Base-by-base conservation (phyloP, 2,329 filamentous ascomycete species). In the Sclerotinia glacialis region DNA sequence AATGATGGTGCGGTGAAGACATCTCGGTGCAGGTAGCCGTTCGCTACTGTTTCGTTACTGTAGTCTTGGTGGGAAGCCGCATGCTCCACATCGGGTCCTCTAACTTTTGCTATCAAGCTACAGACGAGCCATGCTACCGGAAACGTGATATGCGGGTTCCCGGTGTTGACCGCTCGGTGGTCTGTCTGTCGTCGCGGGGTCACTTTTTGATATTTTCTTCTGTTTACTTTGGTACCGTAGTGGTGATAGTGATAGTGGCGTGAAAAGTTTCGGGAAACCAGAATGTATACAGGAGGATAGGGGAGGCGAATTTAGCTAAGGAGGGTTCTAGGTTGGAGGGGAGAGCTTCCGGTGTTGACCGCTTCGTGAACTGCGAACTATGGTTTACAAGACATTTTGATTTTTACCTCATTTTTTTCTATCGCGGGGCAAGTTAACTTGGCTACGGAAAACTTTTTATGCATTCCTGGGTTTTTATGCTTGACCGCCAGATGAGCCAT, bases 21-120 rank as follows among this genome's bases (percentile, higher is more conserved):
- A 60, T 60, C 56, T 60, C 42, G 56, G 56, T 60, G 56, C 56
- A 60, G 56, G 26, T 47, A 60, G 56, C 56, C 56, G 56, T 60
- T 60, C 42, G 56, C 26, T 46, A 47, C 56, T 34, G 42, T 37
- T 47, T 60, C 21, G 56, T 44, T 60, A 60, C 56, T 60, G 56
- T 47, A 37, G 55, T 59, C 12, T 59, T 46, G 55, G 23, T 31
- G 55, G 55, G 40, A 31, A 46, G 55, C 42, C 26, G 26, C 56
- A 60, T 34, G n/a, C 56, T 60, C 56, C 56, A 47, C 56, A 47
- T 60, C 42, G 26, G 42, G 56, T 34, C 42, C 28, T 34, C 21
- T 31, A 42, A 5, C 18, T 56, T 37, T 37, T 46, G 55, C 42
- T 59, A 46, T n/a, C 40, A 46, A 46, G 55, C 42, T 59, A 59